A percentile compares a stretch with the other conserved stretches of the same genome.
phyloP scores from a whole-genome alignment of 345 rosid species.

The Pistacia vera region DNA sequence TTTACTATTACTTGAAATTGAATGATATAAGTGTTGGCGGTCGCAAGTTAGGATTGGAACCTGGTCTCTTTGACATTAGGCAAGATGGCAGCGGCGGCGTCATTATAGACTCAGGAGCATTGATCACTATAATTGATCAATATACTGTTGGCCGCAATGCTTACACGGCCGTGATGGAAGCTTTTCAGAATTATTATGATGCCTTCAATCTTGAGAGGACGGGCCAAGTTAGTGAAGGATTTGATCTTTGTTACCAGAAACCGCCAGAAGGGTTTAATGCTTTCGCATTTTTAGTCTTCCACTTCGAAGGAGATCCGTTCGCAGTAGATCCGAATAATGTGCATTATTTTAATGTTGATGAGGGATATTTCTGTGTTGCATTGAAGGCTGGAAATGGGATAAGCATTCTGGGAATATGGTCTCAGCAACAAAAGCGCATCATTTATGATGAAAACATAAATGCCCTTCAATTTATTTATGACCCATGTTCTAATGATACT shows the following conservation, averaged over 20 bases:
- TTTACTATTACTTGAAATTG: slow-evolving; percentile 4
- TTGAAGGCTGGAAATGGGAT: not conserved
- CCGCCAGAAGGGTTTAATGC: not conserved
- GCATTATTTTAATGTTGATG: not conserved
- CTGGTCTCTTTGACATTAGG: not conserved
- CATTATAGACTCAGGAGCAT: slow-evolving; percentile 23
- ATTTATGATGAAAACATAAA: not conserved
- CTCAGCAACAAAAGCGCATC: slow-evolving; percentile 18
- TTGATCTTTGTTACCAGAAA: slow-evolving; percentile 12
- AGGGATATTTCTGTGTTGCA: slow-evolving; percentile 16
- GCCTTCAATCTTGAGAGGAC: not conserved
- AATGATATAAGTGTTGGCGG: slow-evolving; percentile 21
- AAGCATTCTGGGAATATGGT: slow-evolving; percentile 19
- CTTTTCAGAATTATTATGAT: slow-evolving; percentile 5
- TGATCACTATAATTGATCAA: not conserved
- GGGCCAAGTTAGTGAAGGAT: not conserved
- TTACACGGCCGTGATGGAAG: not conserved
- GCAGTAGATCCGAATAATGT: not conserved
- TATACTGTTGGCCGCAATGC: slow-evolving; percentile 1
- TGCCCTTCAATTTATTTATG: slow-evolving; percentile 6
- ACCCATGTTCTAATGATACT: slow-evolving; percentile 11
- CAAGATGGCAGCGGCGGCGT: slow-evolving; percentile 6
- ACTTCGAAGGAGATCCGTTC: slow-evolving; percentile 21
- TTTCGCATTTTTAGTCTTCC: slow-evolving; percentile 6
- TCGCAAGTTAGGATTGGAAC: not conserved